A percentile compares a stretch with the other conserved stretches of the same genome.
phyloP scores from a whole-genome alignment of 2,329 filamentous ascomycete species.

The Botrytis cinerea region DNA sequence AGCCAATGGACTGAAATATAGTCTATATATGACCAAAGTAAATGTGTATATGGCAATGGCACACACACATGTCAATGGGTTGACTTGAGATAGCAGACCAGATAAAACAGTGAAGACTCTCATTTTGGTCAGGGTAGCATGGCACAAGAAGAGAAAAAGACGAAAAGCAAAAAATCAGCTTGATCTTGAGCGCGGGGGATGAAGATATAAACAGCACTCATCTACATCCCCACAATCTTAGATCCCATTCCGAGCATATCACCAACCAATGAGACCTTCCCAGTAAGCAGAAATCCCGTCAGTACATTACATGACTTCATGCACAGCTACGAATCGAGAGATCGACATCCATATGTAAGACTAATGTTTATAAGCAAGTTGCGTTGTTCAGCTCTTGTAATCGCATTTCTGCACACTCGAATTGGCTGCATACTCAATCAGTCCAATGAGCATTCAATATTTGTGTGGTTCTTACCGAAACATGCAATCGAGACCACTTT shows the following conservation, averaged over 20 bases:
- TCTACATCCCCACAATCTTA: neutral
- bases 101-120: neutral
- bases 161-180: neutral
- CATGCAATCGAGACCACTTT: neutral
- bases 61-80: neutral
- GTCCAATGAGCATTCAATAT: neutral
- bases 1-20: conserved; percentile 43
- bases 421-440: neutral
- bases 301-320: conserved; percentile 1
- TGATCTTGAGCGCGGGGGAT: neutral
- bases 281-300: neutral
- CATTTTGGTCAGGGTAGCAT: neutral
- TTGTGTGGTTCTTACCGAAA: neutral
- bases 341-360: neutral
- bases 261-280: neutral
- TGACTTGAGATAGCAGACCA: neutral
- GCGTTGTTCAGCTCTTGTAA: conserved; percentile 8
- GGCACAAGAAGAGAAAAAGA: neutral
- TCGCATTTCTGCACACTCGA: neutral
- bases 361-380: neutral
- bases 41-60: conserved; percentile 14
- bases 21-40: conserved; percentile 32
- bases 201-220: neutral
- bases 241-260: neutral
- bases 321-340: neutral